Conservation (phyloP, 495 filamentous ascomycete species). For the Penicillium longicatenatum region DNA sequence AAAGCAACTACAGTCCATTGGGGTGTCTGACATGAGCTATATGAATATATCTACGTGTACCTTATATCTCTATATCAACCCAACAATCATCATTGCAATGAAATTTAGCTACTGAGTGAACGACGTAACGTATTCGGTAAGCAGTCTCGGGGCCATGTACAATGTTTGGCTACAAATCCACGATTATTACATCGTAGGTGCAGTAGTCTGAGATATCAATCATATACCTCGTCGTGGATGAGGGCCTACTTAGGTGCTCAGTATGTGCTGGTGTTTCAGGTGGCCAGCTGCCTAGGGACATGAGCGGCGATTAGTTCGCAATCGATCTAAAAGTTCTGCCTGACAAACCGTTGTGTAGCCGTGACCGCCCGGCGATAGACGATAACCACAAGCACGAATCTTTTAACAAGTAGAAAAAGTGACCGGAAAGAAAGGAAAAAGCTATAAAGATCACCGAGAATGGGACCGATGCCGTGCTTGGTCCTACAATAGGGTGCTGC, state of each 20-base stretch:
- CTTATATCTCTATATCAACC: not conserved
- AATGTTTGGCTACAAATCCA: too few species aligned
- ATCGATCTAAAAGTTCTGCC: not conserved
- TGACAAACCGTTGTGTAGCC: slow-evolving; percentile 5
- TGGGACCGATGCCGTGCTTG: slow-evolving; percentile 18
- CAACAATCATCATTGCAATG: not conserved
- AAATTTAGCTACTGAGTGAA: not conserved
- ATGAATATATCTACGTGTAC: not conserved
- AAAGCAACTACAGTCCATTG: slow-evolving; percentile 10
- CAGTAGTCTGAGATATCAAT: too few species aligned
- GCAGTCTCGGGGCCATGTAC: too few species aligned
- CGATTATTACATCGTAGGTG: too few species aligned
- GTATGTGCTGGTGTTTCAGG: too few species aligned
- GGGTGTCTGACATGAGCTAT: not conserved
- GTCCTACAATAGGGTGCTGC: slow-evolving; percentile 11
- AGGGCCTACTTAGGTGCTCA: too few species aligned
- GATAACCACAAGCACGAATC: slow-evolving; percentile 12
- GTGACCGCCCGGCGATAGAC: slow-evolving; percentile 34
- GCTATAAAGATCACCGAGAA: not conserved
- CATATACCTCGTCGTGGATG: too few species aligned
- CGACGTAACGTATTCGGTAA: not conserved
- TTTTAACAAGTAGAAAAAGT: slow-evolving; percentile 6
- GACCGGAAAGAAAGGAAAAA: slow-evolving; percentile 20
- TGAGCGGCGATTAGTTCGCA: too few species aligned
- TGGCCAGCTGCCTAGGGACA: too few species aligned